Evolutionary conservation across 306 rosid species (phyloP), one percentile per base, ranked within the genome.

Genomic region (Cucurbita pepo): DNA sequence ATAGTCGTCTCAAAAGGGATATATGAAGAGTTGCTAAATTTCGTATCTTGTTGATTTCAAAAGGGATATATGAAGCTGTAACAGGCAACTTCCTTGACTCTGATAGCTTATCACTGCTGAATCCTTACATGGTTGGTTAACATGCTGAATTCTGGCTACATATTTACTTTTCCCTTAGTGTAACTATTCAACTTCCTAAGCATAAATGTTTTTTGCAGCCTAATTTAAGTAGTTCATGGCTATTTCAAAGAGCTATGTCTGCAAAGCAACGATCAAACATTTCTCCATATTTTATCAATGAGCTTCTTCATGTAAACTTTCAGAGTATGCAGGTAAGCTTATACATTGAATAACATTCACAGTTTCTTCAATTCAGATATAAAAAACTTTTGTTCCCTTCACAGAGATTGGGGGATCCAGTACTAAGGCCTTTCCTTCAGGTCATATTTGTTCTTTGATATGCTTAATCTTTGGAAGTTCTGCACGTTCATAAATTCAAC

Each of bases 231-330:
- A 79, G 97, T 81, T 89, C 98, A 56, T 94, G 98, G 98, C 81
- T 94, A 84, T 94, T 94, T 82, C 98, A 94, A 89, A 94, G 92
- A 82, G 98, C 97, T 77, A 94, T 94, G 98, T 90, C 97, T 36
- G 98, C 95, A 45, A 90, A 87, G 78, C 80, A 81, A 78, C 82
- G 74, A 56, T 76, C 90, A 44, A 82, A 86, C 82, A 86, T 94
- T 79, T 83, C 95, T 34, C 83, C 82, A 69, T 91, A 89, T 80
- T 94, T 94, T 62, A 90, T 94, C 16, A 94, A 87, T 79, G 96
- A 94, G 75, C 97, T 94, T 22, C 97, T 94, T 51, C 78, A 85
- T 73, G 84, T 82, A 79, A 94, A 94, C 73, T 94, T 94, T 70
- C 78, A 62, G 71, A 83, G 85, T 66, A 94, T 94, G 98, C 89